A percentile compares a stretch with the other conserved stretches of the same genome.
Conservation (phyloP, 1,139 yeast species). For the Yamadazyma atlantica region DNA sequence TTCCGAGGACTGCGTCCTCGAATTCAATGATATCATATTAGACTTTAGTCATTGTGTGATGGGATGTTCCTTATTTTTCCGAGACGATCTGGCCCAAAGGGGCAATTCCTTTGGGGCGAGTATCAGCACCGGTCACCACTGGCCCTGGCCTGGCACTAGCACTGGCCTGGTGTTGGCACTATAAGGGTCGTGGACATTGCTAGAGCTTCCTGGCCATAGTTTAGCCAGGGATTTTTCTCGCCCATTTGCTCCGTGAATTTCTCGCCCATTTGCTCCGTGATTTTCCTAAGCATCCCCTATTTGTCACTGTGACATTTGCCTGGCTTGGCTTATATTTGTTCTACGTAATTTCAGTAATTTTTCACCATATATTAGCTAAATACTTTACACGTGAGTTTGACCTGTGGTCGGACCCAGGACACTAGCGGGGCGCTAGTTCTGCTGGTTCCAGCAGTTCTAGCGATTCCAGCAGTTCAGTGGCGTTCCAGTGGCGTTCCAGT, state of each 20-base stretch:
- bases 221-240: background rate
- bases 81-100: background rate
- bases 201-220: background rate
- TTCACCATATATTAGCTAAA: background rate
- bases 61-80: constrained; percentile 2
- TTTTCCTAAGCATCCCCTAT: background rate
- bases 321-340: background rate
- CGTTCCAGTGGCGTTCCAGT: too few relatives aligned
- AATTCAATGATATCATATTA: constrained; percentile 1
- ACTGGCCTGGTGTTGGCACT: too few relatives aligned
- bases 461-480: too few relatives aligned
- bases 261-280: too few relatives aligned
- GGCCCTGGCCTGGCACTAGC: background rate
- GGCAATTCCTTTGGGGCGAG: background rate
- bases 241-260: too few relatives aligned
- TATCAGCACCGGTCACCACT: too few relatives aligned
- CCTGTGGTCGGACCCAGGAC: too few relatives aligned
- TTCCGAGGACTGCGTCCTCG: constrained; percentile 2
- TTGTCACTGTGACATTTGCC: background rate
- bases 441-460: too few relatives aligned
- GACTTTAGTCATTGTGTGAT: background rate
- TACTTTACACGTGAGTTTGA: too few relatives aligned
- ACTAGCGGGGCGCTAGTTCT: too few relatives aligned
- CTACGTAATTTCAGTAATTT: background rate
- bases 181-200: background rate